Base-by-base conservation (phyloP, 2,329 filamentous ascomycete genomes). In the Madurella fahalii region DNA sequence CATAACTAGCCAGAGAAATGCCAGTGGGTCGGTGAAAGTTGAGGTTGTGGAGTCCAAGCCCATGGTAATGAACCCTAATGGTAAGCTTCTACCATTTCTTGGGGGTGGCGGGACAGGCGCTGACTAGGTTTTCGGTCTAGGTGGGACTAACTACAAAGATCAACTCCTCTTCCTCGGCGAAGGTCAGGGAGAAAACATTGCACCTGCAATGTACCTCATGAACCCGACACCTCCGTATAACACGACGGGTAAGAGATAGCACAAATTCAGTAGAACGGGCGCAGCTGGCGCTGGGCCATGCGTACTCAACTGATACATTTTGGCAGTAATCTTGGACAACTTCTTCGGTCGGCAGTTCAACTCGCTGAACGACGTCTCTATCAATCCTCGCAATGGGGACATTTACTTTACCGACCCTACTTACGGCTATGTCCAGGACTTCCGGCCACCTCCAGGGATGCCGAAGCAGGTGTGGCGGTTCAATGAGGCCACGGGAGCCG, bases 381-480 rank as follows among this genome's bases (percentile, higher is more conserved):
- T 82, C 52, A 75, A 84, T 59, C 74, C 81, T 31, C 65, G 67
- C 11, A 83, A 77, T 53, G 74, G 75, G n/a, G 76, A 81, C 25
- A 69, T 86, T n/a, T 86, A 83, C 71, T 85, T 86, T 61, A 86
- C 82, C 1, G 83, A 86, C 54, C 77, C 80, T 0, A 72, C 77
- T 8, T 86, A 86, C 59, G 83, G 81, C 2, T 79, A 74, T 56
- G 71, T 79, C 41, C 82, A 85, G 62, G 72, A 79, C 20, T 84
- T 85, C 61, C 74, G 82, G 0, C 77, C 77, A 0, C 59, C 65
- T 5, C 81, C 81, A 0, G 76, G 75, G 0, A 64, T 84, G 11
- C 78, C 73, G 4, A 79, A 77, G 54, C 82, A 85, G 61, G 79
- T 85, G 0, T 86, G 85, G 64, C 75, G 80, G 2, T 77, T 78